phyloP scores from a whole-genome alignment of 306 rosid genomes.

The Luffa acutangula region DNA sequence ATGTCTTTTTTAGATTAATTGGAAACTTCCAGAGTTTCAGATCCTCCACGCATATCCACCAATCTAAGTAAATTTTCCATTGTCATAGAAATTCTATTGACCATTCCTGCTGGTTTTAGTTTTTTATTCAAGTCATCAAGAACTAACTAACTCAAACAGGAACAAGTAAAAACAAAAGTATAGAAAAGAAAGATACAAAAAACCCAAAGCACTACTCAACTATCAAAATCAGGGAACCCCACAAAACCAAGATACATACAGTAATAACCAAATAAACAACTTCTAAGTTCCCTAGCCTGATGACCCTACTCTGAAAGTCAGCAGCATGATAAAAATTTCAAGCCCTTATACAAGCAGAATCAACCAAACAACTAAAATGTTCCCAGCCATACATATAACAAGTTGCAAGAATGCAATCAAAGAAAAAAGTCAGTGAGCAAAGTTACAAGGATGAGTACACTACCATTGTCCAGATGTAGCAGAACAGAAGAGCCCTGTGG shows the following conservation, averaged over 20 bases:
- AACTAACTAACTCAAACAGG: neutral
- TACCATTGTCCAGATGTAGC: slow-evolving; percentile 64
- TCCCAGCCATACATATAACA: neutral
- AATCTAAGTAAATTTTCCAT: neutral
- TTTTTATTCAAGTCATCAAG: neutral
- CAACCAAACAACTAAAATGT: neutral
- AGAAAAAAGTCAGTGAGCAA: neutral
- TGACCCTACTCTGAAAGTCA: neutral
- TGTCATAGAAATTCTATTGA: too few relatives aligned
- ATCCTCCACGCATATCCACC: neutral
- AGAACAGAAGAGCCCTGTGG: slow-evolving; percentile 38
- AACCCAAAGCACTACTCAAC: too few relatives aligned
- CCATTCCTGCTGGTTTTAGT: neutral
- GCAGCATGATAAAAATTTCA: neutral
- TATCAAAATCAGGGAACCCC: neutral
- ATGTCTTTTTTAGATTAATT: neutral
- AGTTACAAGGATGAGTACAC: slow-evolving; percentile 4
- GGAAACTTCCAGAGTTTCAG: neutral
- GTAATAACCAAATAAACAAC: neutral
- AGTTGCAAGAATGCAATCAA: neutral
- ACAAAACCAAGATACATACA: neutral
- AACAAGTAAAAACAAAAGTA: neutral
- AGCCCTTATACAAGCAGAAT: neutral
- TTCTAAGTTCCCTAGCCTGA: neutral
- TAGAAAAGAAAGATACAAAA: neutral